phyloP scores from a whole-genome alignment of 768 basidiomycete species.

The Pleurotus ostreatus region DNA sequence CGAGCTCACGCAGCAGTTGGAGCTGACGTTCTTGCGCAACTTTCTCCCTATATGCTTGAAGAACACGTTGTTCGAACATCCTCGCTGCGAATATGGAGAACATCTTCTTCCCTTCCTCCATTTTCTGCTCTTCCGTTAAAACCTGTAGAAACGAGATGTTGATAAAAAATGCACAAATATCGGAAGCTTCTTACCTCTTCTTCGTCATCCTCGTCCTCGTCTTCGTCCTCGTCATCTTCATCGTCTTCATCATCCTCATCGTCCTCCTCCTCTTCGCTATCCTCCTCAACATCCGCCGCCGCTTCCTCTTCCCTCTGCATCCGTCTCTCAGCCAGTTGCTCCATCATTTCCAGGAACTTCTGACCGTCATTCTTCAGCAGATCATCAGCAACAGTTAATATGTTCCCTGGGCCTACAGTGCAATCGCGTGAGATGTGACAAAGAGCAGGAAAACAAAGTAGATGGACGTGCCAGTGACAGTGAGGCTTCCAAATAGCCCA shows the following conservation, averaged over 20 bases:
- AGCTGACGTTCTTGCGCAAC: constrained; percentile 94
- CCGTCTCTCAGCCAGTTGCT: constrained; percentile 91
- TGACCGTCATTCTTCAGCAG: constrained; percentile 97
- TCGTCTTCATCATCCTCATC: constrained; percentile 36
- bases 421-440: constrained; percentile 11
- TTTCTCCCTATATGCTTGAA: constrained; percentile 94
- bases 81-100: constrained; percentile 99
- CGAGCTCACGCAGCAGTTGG: constrained; percentile 90
- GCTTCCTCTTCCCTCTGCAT: constrained; percentile 84
- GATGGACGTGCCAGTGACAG: constrained; percentile 65
- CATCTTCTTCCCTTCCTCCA: constrained; percentile 99
- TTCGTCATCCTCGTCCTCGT: constrained; percentile 37
- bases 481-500: constrained; percentile 75
- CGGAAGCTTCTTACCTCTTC: constrained; percentile 29
- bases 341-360: constrained; percentile 99
- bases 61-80: constrained; percentile 98
- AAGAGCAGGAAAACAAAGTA: constrained; percentile 12
- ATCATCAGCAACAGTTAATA: constrained; percentile 97
- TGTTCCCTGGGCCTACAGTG: constrained; percentile 75
- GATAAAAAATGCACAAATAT: not conserved
- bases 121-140: constrained; percentile 95
- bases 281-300: constrained; percentile 40
- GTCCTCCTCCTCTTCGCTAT: constrained; percentile 42
- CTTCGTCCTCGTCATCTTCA: constrained; percentile 59
- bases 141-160: constrained; percentile 32